These are phyloP conservation scores for Melampsora americana DNA, from an alignment of 1,284 basidiomycete species.

Conservation along the genomic window DNA sequence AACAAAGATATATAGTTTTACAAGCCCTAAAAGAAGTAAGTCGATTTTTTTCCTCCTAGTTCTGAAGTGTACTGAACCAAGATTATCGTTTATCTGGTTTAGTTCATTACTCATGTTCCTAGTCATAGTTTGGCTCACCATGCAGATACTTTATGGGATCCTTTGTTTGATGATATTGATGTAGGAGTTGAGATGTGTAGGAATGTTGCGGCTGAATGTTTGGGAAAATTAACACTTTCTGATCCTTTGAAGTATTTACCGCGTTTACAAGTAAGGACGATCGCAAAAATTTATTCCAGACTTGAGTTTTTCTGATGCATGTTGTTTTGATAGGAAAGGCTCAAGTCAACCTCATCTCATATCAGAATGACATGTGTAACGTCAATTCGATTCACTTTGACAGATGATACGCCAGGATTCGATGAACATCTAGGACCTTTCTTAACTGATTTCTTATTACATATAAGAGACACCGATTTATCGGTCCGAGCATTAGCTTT, in stretches of 20 bases:
- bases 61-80: not conserved
- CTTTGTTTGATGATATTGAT: constrained; percentile 73
- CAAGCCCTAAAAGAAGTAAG: constrained; percentile 86
- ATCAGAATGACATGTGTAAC: constrained; percentile 82
- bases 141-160: constrained; percentile 82
- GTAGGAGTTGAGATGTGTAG: constrained; percentile 75
- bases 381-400: constrained; percentile 91
- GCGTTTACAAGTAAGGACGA: constrained; percentile 71
- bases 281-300: constrained; percentile 29
- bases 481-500: constrained; percentile 62
- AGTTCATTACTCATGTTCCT: constrained; percentile 87
- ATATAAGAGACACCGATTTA: constrained; percentile 41
- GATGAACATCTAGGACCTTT: constrained; percentile 57
- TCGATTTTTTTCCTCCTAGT: not conserved
- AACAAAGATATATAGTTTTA: constrained; percentile 75
- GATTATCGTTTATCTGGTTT: constrained; percentile 5
- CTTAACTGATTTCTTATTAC: constrained; percentile 33
- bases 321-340: constrained; percentile 54
- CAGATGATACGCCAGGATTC: constrained; percentile 74
- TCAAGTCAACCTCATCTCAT: constrained; percentile 61
- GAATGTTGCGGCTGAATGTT: constrained; percentile 91
- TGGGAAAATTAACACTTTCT: constrained; percentile 88
- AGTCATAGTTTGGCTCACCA: constrained; percentile 75
- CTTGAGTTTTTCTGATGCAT: constrained; percentile 6
- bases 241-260: constrained; percentile 83